These are phyloP conservation scores for Ophiostoma sp. DNA, from an alignment of 2,329 filamentous ascomycete species.

Conservation along the genomic window DNA sequence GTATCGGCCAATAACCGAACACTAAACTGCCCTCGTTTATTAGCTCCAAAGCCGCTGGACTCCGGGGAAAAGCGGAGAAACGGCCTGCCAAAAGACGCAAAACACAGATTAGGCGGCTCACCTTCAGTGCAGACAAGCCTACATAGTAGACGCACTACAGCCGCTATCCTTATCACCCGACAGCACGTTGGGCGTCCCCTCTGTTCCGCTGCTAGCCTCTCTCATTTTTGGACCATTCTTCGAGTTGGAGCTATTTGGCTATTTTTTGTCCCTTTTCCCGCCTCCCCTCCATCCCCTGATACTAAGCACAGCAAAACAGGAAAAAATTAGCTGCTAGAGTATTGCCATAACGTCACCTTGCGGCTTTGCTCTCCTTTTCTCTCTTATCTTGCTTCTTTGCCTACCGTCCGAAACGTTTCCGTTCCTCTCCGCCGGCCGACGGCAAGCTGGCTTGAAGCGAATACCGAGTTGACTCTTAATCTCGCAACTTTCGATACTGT, in stretches of 20 bases:
- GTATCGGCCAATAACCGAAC: not conserved
- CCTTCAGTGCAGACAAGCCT: not conserved
- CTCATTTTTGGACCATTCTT: slow-evolving; percentile 2
- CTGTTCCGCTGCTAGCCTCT: not conserved
- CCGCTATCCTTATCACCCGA: not conserved
- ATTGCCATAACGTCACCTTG: slow-evolving; percentile 20
- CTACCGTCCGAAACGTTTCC: not conserved
- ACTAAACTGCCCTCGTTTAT: not conserved
- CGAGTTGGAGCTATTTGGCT: not conserved
- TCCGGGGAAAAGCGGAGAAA: slow-evolving; percentile 24
- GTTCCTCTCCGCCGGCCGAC: slow-evolving; percentile 13
- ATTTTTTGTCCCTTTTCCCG: slow-evolving; percentile 15
- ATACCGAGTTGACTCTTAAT: not conserved
- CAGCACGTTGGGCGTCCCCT: not conserved
- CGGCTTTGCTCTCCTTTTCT: slow-evolving; percentile 1
- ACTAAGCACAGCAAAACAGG: slow-evolving; percentile 16
- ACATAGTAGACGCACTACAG: not conserved
- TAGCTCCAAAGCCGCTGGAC: slow-evolving; percentile 16
- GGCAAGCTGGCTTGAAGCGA: slow-evolving; percentile 11
- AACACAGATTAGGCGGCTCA: not conserved
- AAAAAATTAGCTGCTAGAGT: slow-evolving; percentile 12
- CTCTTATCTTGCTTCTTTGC: not conserved
- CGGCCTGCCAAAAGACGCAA: not conserved
- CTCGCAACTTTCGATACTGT: not conserved
- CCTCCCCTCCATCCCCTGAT: slow-evolving; percentile 11